Base-by-base conservation (phyloP, 495 filamentous ascomycete genomes). In the Clohesyomyces aquaticus region DNA sequence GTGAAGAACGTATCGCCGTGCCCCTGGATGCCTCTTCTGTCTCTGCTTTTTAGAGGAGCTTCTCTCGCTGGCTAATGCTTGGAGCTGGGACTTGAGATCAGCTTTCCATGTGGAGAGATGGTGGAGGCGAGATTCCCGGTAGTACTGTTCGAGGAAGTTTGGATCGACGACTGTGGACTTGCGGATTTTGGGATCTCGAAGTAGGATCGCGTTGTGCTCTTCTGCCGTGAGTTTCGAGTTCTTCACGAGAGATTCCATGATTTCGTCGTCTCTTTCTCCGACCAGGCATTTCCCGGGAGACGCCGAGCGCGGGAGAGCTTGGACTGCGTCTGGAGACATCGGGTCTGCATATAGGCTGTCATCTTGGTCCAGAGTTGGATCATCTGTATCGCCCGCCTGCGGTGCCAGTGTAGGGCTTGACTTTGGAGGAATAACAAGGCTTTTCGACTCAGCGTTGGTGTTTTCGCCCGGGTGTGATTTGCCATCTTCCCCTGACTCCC, bases 61-160 rank as follows among this genome's bases (percentile, higher is more conserved):
- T 67, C 86, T 87, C 59, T 93, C 89, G 1, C 83, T 82, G 11
- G 91, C 84, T 63, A 93, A 78, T 14, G 80, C 85, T 74, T 95
- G 91, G 54, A 98, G 84, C 68, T 89, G 85, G 11, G 91, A 85
- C 73, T 96, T 97, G 11, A 98, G 75, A 45, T 96, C 88, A 0
- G 93, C 88, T 81, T 96, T 98, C 94, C 93, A 96, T 10, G 87
- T 90, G 1, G 94, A 97, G 0, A 98, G 78, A 71, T 98, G 93
- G 75, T 98, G 94, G 16, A 98, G 81, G 4, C 94, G 87, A 38
- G 91, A 96, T 73, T 97, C 91, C 56, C 88, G 87, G 68, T 97
- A 98, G 72, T 89, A 98, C 67, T 96, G 91, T 56, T 93, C 89
- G 1, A 98, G 77, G 57, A 98, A 98, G 42, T 93, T 87, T 0